phyloP scores from a whole-genome alignment of 2,329 filamentous ascomycete genomes.

The Cercospora sojina region DNA sequence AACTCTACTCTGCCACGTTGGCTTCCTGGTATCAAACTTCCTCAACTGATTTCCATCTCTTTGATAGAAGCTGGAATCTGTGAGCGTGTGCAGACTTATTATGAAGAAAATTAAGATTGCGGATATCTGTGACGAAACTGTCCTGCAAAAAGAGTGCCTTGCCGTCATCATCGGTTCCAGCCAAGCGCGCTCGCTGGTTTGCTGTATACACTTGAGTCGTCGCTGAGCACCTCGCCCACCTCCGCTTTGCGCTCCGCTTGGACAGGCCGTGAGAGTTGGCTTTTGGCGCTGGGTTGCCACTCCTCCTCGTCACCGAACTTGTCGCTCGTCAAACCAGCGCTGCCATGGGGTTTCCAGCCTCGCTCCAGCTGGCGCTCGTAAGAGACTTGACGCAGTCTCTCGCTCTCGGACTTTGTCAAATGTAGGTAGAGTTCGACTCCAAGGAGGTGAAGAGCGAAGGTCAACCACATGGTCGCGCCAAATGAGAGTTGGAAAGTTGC shows the following conservation, averaged over 20 bases:
- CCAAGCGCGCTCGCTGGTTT: slow-evolving; percentile 13
- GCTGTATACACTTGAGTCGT: slow-evolving; percentile 7
- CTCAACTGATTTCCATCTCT: background rate
- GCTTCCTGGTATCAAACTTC: background rate
- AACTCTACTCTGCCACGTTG: background rate
- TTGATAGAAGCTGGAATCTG: background rate
- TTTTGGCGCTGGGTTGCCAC: slow-evolving; percentile 7
- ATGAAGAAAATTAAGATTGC: background rate
- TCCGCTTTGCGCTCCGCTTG: background rate
- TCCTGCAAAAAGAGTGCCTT: background rate
- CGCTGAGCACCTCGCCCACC: background rate
- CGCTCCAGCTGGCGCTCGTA: slow-evolving; percentile 58
- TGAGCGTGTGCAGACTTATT: background rate
- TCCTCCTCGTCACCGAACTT: slow-evolving; percentile 31
- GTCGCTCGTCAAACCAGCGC: slow-evolving; percentile 49
- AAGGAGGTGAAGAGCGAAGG: slow-evolving; percentile 52
- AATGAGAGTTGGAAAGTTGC: slow-evolving; percentile 52
- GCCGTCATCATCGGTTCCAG: slow-evolving; percentile 2
- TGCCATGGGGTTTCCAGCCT: slow-evolving; percentile 53
- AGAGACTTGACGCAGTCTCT: slow-evolving; percentile 56
- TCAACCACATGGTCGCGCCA: slow-evolving; percentile 55
- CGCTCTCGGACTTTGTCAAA: slow-evolving; percentile 55
- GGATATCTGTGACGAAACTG: background rate
- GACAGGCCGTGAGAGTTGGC: background rate
- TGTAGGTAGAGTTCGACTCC: slow-evolving; percentile 47